These are phyloP conservation scores for Cladophialophora carrionii DNA, from an alignment of 2,329 filamentous ascomycete genomes.

Conservation along the genomic window DNA sequence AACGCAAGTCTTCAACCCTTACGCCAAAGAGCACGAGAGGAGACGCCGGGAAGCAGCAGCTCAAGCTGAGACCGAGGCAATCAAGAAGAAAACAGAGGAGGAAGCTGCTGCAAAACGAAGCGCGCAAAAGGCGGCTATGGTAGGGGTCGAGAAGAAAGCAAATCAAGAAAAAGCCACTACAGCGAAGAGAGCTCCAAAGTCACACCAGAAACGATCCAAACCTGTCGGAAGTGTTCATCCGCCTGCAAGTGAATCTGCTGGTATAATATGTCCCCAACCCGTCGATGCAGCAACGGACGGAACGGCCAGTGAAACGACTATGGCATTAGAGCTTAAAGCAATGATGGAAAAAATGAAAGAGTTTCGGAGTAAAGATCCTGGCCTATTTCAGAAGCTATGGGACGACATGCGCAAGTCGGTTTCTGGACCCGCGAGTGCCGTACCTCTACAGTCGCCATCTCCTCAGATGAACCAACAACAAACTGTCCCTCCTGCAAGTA, in stretches of 20 bases:
- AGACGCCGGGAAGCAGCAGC: conserved; percentile 43
- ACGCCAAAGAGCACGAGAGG: conserved; percentile 54
- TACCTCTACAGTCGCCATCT: conserved; percentile 20
- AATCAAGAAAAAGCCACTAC: conserved; percentile 20
- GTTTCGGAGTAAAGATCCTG: conserved; percentile 59
- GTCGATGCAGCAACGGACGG: conserved; percentile 4
- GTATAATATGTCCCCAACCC: not conserved
- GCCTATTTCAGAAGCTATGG: conserved; percentile 60
- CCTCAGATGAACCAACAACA: conserved; percentile 30
- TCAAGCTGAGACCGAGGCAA: conserved; percentile 44
- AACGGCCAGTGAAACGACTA: conserved; percentile 40
- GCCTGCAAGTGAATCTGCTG: not conserved
- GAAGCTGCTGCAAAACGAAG: conserved; percentile 18
- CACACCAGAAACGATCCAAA: not conserved
- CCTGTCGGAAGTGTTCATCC: not conserved
- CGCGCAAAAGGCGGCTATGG: conserved; percentile 12
- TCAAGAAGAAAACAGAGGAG: conserved; percentile 25
- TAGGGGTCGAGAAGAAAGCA: conserved; percentile 4
- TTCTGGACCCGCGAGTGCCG: conserved; percentile 9
- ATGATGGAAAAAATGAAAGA: conserved; percentile 64
- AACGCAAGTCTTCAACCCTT: conserved; percentile 58
- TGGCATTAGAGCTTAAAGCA: conserved; percentile 57
- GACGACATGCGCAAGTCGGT: conserved; percentile 55
- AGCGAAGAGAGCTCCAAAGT: conserved; percentile 4
- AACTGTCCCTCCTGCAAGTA: conserved; percentile 9